These are phyloP conservation scores for Syncephalastrum racemosum DNA, from an alignment of 371 early-diverging fungal species.

Conservation along the genomic window DNA sequence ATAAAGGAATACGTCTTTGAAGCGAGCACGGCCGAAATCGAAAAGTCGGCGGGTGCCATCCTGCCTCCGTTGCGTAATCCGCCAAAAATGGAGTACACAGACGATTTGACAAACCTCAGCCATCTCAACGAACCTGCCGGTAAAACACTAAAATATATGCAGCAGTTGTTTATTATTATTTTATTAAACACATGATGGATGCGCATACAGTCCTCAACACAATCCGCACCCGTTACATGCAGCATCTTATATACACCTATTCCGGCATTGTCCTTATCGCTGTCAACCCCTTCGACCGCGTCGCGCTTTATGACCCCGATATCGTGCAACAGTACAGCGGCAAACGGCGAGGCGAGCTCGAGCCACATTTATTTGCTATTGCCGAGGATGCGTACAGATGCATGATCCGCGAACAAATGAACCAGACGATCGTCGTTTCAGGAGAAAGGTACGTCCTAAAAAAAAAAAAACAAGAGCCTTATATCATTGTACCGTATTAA, in stretches of 20 bases:
- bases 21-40: conserved; percentile 69
- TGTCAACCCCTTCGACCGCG: conserved; percentile 94
- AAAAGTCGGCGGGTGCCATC: conserved; percentile 58
- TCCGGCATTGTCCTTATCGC: conserved; percentile 98
- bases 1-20: conserved; percentile 74
- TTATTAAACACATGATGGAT: background rate
- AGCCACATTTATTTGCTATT: conserved; percentile 97
- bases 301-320: conserved; percentile 85
- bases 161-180: conserved; percentile 2
- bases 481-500: background rate
- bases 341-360: conserved; percentile 86
- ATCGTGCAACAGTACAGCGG: conserved; percentile 88
- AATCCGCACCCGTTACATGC: conserved; percentile 83
- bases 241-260: conserved; percentile 97
- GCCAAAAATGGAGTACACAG: conserved; percentile 83
- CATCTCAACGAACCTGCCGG: conserved; percentile 91
- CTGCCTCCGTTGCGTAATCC: conserved; percentile 93
- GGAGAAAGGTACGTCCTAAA: conserved; percentile 77
- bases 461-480: background rate
- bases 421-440: conserved; percentile 97
- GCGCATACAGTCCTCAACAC: conserved; percentile 74
- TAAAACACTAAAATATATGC: conserved; percentile 28
- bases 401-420: conserved; percentile 84
- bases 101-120: conserved; percentile 90
- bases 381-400: conserved; percentile 95